Base-by-base conservation (phyloP, 768 basidiomycete genomes). In the Lenzites betulinus region DNA sequence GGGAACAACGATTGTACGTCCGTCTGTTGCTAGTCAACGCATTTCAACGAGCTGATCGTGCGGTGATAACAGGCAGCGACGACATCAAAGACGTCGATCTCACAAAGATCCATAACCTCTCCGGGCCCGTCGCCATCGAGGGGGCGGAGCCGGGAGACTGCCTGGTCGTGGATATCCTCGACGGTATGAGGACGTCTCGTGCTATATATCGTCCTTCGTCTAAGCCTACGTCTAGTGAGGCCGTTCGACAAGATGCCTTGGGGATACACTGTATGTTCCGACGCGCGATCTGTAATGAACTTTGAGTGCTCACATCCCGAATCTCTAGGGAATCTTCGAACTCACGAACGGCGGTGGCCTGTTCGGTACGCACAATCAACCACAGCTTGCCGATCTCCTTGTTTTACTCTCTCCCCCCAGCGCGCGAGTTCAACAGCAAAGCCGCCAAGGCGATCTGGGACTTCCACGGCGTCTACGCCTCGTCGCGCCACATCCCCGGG, bases 401-500 rank as follows among this genome's bases (percentile, higher is more conserved):
- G 23, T n/a, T n/a, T n/a, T n/a, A n/a, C n/a, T n/a, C n/a, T 22
- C 22, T 25, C 22, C 15, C 30, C 41, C 18, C 39, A 86, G 85
- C 86, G 3, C 77, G 76, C 18, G 87, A 90, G 70, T 89, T 89
- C 72, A 75, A 88, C 42, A 88, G 85, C 67, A 82, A 76, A 66
- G 89, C 89, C 0, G 81, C 83, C 54, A 92, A 92, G 68, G 88
- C 90, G 5, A 88, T 92, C 59, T 92, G 90, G 90, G 90, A 90
- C 70, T 80, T 92, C 62, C 78, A 89, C 62, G 86, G 88, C 39
- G 76, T 89, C 55, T 89, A 87, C 70, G 88, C 88, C 0, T 81
- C 85, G 11, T 89, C 88, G 16, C 80, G 90, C 25, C 90, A 91
- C 70, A 85, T 92, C 60, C 89, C 89, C 0, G 89, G 89, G 26